Conservation (phyloP, 768 basidiomycete genomes). For the Boletus rex-veris region DNA sequence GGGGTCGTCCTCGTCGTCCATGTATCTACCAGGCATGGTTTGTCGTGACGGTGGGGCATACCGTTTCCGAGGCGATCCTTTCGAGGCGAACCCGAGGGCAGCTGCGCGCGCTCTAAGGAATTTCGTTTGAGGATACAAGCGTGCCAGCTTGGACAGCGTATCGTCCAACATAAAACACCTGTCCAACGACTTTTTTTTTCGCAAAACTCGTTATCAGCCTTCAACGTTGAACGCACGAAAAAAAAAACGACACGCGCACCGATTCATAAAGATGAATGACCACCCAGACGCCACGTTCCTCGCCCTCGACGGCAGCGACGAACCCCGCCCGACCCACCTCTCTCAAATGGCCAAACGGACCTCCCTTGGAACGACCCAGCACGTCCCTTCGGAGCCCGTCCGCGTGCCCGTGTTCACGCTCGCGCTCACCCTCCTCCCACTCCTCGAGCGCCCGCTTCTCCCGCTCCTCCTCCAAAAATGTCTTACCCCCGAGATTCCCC, state of each 20-base stretch:
- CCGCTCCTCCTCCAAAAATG: slow-evolving; percentile 74
- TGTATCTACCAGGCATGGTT: slow-evolving; percentile 31
- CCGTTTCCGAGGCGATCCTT: slow-evolving; percentile 19
- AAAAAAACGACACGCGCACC: slow-evolving; percentile 40
- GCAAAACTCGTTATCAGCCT: slow-evolving; percentile 3
- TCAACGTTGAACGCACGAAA: background rate
- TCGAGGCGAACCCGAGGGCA: slow-evolving; percentile 66
- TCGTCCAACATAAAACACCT: slow-evolving; percentile 73
- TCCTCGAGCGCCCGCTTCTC: slow-evolving; percentile 45
- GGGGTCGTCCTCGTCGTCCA: slow-evolving; percentile 39
- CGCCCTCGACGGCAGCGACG: slow-evolving; percentile 69
- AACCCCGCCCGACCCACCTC: slow-evolving; percentile 77
- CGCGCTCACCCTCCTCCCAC: slow-evolving; percentile 34
- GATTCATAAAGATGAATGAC: slow-evolving; percentile 84
- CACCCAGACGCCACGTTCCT: slow-evolving; percentile 69
- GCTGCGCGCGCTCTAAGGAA: slow-evolving; percentile 81
- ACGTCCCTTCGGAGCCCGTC: slow-evolving; percentile 32
- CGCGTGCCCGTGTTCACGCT: background rate
- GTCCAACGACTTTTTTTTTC: slow-evolving; percentile 56
- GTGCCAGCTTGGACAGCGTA: slow-evolving; percentile 61
- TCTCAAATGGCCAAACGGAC: slow-evolving; percentile 71
- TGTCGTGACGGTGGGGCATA: slow-evolving; percentile 4
- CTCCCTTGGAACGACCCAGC: slow-evolving; percentile 48
- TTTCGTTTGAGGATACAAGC: slow-evolving; percentile 67
- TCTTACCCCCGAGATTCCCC: slow-evolving; percentile 61